Evolutionary conservation across 192 early-diverging fungal genomes (phyloP), one percentile per base, ranked within the genome.

Genomic region (Coemansia sp.): DNA sequence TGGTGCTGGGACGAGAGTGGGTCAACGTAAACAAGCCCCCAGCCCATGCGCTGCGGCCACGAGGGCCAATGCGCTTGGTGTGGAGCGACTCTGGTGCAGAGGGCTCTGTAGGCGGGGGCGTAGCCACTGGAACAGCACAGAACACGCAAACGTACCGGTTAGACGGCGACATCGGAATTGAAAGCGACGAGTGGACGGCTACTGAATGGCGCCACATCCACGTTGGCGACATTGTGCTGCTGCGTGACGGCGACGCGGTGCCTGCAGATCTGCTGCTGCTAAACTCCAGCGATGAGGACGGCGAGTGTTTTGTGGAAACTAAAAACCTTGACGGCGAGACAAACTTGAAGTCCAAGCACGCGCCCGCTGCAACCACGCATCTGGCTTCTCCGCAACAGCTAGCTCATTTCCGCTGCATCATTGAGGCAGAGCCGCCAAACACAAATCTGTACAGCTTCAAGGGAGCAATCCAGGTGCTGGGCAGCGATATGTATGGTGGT

Each of bases 311-410:
- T 70, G 82, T 96, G n/a, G 96, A 99, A 71, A 99, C 96, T 0
- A 96, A 99, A 59, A 94, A 96, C 62, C 81, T 99, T 36, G 96
- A 99, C 56, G 96, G 96, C 54, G 96, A 99, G 65, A 99, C 96
- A 7, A 99, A 97, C 61, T 79, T 99, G 30, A 99, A 99, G 73
- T 84, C 91, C 23, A 87, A 91, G 42, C 80, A 86, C 40, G 83
- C 86, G 3, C 46, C 88, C 48, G 60, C 77, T 0, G 80, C 84
- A 14, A 93, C 90, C 11, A 64, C 68, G 15, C 81, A 77, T 40
- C 43, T 91, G 18, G 47, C 59, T 18, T 75, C 79, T 15, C 76
- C 83, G 15, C 72, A 68, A 8, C 90, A 85, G 46, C 80, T 86
- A 46, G 84, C 83, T 11, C 41, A 63, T 2, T 80, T 83, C 15